phyloP scores from a whole-genome alignment of 2,329 filamentous ascomycete genomes.

The Pseudovirgaria hyperparasitica region DNA sequence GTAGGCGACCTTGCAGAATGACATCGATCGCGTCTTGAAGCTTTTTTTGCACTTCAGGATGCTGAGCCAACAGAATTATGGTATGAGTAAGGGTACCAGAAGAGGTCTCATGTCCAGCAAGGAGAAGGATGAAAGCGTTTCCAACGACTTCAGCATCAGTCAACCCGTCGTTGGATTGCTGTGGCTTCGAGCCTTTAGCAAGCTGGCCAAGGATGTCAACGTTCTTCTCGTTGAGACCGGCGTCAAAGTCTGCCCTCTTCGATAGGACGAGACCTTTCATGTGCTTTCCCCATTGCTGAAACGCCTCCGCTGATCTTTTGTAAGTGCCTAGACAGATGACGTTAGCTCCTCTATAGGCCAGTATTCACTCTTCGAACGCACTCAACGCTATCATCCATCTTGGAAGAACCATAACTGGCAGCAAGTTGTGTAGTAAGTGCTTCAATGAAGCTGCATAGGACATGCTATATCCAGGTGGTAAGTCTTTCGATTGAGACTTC shows the following conservation, averaged over 20 bases:
- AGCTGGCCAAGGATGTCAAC: constrained; percentile 43
- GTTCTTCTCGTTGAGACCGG: constrained; percentile 24
- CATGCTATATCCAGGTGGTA: constrained; percentile 34
- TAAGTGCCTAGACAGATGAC: no score
- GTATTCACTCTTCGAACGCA: no score
- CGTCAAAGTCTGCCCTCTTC: constrained; percentile 38
- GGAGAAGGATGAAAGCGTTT: no score
- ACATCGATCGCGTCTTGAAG: constrained; percentile 58
- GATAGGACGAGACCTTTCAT: constrained; percentile 55
- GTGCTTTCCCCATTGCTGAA: constrained; percentile 58
- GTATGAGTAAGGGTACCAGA: constrained; percentile 64
- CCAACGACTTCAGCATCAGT: no score
- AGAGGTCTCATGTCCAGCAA: constrained; percentile 72
- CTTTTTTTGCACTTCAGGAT: constrained; percentile 48
- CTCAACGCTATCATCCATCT: constrained; percentile 43
- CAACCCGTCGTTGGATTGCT: no score
- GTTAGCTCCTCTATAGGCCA: no score
- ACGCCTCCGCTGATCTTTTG: no score
- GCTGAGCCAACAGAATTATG: constrained; percentile 53
- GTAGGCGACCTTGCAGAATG: constrained; percentile 47
- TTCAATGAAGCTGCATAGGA: constrained; percentile 53
- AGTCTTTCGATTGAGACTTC: no score
- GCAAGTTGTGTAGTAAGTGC: constrained; percentile 48
- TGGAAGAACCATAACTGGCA: constrained; percentile 49
- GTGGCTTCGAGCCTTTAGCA: no score